phyloP scores from a whole-genome alignment of 1,284 basidiomycete species.

The Veloporphyrellus conicus region DNA sequence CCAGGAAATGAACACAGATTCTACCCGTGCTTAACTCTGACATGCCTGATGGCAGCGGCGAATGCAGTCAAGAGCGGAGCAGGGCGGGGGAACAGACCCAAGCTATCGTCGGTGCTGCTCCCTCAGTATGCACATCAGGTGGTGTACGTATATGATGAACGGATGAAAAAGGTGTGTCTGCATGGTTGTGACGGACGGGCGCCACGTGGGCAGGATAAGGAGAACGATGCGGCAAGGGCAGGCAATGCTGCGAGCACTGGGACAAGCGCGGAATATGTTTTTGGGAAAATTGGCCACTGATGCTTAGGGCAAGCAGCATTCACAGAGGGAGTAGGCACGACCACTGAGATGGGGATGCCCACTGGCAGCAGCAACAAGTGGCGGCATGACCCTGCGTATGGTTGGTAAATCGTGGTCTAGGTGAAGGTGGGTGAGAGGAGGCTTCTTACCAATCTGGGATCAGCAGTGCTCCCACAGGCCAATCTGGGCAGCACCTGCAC shows the following conservation, averaged over 20 bases:
- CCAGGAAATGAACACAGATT: constrained; percentile 62
- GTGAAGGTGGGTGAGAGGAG: too few species aligned
- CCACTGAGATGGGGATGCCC: too few species aligned
- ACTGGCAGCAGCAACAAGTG: too few species aligned
- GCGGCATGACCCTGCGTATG: too few species aligned
- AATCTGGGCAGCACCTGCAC: too few species aligned
- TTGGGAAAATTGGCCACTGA: too few species aligned
- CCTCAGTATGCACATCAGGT: constrained; percentile 74
- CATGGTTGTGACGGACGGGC: constrained; percentile 49
- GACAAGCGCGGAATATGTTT: too few species aligned
- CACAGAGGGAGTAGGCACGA: too few species aligned
- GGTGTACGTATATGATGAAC: constrained; percentile 63
- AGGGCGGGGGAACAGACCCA: constrained; percentile 21
- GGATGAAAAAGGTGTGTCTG: constrained; percentile 54
- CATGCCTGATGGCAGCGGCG: neutral
- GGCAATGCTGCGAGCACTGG: neutral
- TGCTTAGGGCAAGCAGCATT: too few species aligned
- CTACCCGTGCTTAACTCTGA: constrained; percentile 33
- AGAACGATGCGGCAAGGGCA: constrained; percentile 9
- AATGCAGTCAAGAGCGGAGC: neutral
- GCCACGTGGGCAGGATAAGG: constrained; percentile 17
- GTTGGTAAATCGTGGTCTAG: too few species aligned
- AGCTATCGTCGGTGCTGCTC: constrained; percentile 36
- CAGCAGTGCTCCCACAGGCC: too few species aligned
- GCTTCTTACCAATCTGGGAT: too few species aligned